Percentiles rank a stretch among this genome's conserved stretches.
Conservation (phyloP, 2,329 filamentous ascomycete species). For the Ophiostoma montium region DNA sequence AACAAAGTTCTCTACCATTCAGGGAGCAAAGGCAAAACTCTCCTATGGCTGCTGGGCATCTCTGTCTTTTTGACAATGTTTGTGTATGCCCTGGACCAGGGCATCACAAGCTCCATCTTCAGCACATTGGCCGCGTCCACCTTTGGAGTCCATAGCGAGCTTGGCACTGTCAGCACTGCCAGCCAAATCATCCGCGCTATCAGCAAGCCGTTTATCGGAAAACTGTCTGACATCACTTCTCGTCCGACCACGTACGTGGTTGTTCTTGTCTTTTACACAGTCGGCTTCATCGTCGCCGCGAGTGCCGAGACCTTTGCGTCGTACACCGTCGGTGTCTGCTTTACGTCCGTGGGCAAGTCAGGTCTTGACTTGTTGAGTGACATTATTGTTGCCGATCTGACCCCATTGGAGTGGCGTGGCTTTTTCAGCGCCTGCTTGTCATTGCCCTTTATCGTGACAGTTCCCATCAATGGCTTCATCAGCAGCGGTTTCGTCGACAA, state of each 20-base stretch:
- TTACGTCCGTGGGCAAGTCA: conserved; percentile 24
- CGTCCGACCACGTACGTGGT: conserved; percentile 26
- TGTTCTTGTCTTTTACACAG: conserved; percentile 24
- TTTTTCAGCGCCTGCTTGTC: conserved; percentile 21
- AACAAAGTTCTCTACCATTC: conserved; percentile 27
- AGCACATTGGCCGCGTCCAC: conserved; percentile 22
- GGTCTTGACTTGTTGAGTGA: conserved; percentile 24
- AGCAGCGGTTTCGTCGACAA: conserved; percentile 23
- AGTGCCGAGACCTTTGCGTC: conserved; percentile 19
- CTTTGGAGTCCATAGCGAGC: conserved; percentile 20
- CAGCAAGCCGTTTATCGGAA: conserved; percentile 26
- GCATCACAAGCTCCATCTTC: conserved; percentile 23
- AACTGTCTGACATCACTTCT: conserved; percentile 25
- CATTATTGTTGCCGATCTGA: conserved; percentile 24
- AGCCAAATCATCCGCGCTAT: conserved; percentile 25
- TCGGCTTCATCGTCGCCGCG: conserved; percentile 24
- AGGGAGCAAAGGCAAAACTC: conserved; percentile 15
- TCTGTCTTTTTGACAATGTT: conserved; percentile 23
- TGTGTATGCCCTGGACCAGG: conserved; percentile 24
- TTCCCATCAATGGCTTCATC: conserved; percentile 28
- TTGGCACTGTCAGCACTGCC: conserved; percentile 21
- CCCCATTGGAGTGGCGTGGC: conserved; percentile 23
- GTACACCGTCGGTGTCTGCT: conserved; percentile 23
- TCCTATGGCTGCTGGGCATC: conserved; percentile 25
- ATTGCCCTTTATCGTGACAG: conserved; percentile 22